Conservation (phyloP, 2,329 filamentous ascomycete genomes). For the Monilinia aucupariae region DNA sequence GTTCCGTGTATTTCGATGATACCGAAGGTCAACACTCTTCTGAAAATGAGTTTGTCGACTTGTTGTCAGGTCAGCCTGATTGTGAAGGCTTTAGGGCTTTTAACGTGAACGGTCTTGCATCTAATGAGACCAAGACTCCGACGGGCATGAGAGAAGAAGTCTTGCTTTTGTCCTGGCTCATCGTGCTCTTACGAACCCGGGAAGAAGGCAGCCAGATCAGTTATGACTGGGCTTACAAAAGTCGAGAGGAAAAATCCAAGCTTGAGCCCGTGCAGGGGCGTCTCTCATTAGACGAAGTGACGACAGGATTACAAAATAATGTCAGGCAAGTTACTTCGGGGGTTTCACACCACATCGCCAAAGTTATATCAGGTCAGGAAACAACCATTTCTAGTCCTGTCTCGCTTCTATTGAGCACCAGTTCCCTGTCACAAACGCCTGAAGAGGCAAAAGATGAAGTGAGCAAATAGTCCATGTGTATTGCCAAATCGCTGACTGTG, state of each 20-base stretch:
- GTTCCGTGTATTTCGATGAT: conserved; percentile 17
- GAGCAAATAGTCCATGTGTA: conserved; percentile 16
- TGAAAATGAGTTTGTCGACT: conserved; percentile 11
- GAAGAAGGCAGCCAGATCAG: conserved; percentile 36
- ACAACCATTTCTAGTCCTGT: background rate
- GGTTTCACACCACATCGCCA: conserved; percentile 31
- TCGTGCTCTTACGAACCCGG: conserved; percentile 40
- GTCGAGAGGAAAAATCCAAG: conserved; percentile 28
- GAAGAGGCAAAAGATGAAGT: conserved; percentile 29
- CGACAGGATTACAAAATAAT: conserved; percentile 34
- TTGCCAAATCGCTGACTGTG: conserved; percentile 3
- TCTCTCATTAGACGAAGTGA: conserved; percentile 35
- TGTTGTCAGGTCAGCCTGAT: conserved; percentile 12
- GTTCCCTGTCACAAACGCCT: conserved; percentile 13
- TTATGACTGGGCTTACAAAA: conserved; percentile 37
- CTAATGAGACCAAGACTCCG: conserved; percentile 27
- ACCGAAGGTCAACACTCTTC: conserved; percentile 4
- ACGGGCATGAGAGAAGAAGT: conserved; percentile 40
- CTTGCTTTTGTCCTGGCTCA: conserved; percentile 42
- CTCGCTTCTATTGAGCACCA: conserved; percentile 22
- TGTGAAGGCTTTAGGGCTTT: conserved; percentile 28
- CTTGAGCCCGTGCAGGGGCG: conserved; percentile 22
- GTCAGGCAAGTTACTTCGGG: conserved; percentile 30
- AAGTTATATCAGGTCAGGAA: background rate
- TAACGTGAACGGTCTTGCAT: conserved; percentile 31